A percentile compares a stretch with the other conserved stretches of the same genome.
phyloP scores from a whole-genome alignment of 2,329 filamentous ascomycete genomes.

The Epichloe baconii region DNA sequence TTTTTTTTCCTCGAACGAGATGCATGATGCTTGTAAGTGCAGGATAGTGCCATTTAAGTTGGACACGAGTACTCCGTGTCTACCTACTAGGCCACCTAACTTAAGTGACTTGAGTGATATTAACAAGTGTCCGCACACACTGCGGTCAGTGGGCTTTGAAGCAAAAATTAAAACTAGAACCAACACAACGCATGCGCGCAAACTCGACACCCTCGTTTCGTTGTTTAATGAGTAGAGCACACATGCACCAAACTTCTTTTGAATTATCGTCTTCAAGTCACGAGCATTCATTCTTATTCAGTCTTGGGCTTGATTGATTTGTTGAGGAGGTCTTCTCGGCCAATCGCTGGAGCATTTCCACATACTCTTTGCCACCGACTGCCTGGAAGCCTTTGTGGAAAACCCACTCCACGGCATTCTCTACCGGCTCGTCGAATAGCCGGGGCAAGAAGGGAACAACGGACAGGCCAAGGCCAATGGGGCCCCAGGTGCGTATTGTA shows the following conservation, averaged over 20 bases:
- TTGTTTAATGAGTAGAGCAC: not conserved
- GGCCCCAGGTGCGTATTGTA: slow-evolving; percentile 68
- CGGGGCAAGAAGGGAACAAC: slow-evolving; percentile 74
- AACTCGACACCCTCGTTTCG: not conserved
- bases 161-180: not conserved
- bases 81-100: too few species aligned
- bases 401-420: slow-evolving; percentile 77
- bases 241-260: slow-evolving; percentile 7
- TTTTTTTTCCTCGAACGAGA: too few species aligned
- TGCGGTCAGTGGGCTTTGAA: not conserved
- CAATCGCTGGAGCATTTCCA: slow-evolving; percentile 40
- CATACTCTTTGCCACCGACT: slow-evolving; percentile 49
- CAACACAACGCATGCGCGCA: not conserved
- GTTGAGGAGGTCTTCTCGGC: slow-evolving; percentile 29
- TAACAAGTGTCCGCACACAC: not conserved
- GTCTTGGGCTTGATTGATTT: slow-evolving; percentile 35
- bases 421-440: slow-evolving; percentile 85
- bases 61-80: too few species aligned
- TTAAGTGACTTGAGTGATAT: too few species aligned
- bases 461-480: slow-evolving; percentile 70
- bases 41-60: too few species aligned
- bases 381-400: slow-evolving; percentile 73
- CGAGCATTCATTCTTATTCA: slow-evolving; percentile 15
- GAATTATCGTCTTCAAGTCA: not conserved
- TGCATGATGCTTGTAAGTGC: too few species aligned